Evolutionary conservation across 2,329 filamentous ascomycete genomes (phyloP).

Genomic region (Penicillium decumbens): DNA sequence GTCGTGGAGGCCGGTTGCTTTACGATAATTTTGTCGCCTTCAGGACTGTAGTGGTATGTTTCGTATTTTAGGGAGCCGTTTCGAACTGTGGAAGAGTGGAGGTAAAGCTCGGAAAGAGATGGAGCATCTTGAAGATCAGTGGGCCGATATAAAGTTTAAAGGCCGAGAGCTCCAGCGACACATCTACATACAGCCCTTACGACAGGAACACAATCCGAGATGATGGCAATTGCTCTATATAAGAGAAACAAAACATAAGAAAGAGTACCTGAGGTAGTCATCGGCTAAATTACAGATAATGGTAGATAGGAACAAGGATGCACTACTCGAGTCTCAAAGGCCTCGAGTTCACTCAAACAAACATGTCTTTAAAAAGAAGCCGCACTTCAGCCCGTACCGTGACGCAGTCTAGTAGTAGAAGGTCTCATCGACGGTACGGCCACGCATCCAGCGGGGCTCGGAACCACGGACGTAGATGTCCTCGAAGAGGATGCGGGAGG

Average conservation of each 20-base stretch:
- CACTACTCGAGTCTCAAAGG: slow-evolving; percentile 5
- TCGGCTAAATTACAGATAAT: slow-evolving; percentile 40
- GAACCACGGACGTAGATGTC: slow-evolving; percentile 89
- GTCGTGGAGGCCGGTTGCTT: background rate
- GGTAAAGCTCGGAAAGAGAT: background rate
- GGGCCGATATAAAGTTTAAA: background rate
- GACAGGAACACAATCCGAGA: slow-evolving; percentile 3
- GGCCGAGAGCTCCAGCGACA: background rate
- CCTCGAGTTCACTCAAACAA: slow-evolving; percentile 9
- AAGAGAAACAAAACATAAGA: slow-evolving; percentile 24
- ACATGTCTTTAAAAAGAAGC: slow-evolving; percentile 10
- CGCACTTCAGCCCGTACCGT: slow-evolving; percentile 6
- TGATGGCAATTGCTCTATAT: slow-evolving; percentile 23
- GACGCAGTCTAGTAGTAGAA: slow-evolving; percentile 61
- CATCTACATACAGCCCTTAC: background rate
- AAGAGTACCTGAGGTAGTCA: slow-evolving; percentile 28
- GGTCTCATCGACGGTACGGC: slow-evolving; percentile 86
- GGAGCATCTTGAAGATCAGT: background rate
- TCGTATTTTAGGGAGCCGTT: background rate
- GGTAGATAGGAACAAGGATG: slow-evolving; percentile 25
- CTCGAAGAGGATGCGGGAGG: slow-evolving; percentile 81
- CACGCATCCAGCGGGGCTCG: slow-evolving; percentile 83
- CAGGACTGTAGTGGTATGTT: background rate
- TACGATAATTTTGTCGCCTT: background rate
- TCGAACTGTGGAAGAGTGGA: background rate